Evolutionary conservation across 2,329 filamentous ascomycete genomes (phyloP), one percentile per base, ranked within the genome.

Genomic region (Ilyonectria sp.): DNA sequence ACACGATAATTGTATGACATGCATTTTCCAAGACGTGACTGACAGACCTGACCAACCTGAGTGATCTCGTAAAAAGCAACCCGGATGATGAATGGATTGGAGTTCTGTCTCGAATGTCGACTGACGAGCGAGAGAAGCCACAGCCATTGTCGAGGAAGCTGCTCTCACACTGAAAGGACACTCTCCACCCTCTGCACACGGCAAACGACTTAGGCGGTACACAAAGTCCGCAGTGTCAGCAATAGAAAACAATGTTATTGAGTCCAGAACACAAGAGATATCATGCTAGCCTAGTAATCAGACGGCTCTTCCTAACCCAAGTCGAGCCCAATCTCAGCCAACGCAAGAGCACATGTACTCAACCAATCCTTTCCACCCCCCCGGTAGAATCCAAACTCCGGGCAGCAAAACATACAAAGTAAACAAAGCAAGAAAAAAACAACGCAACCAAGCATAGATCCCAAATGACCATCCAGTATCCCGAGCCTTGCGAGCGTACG

Each of bases 321-420:
- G 60, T 40, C 37, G 66, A 52, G 46, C 44, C 46, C 53, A 63
- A 70, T 61, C 60, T 29, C 31, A 61, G 47, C 37, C 44, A 58
- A 65, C 60, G 46, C 43, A 19, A 17, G 23, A 31, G 50, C 47
- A 70, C 56, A 60, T 44, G 62, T 54, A 63, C 63, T 68, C 53
- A 65, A 60, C 65, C 56, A 65, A 65, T 65, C 61, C 69, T 65
- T 67, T 57, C 67, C 64, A 63, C 60, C 63, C 63, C 65, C 63
- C 56, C 49, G 52, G 56, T 31, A 53, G 63, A 58, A 75, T 77
- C 77, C 74, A 75, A 75, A 78, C 76, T 76, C 77, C 74, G 37
- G 49, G 46, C 74, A 68, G 65, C 69, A 69, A 73, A 72, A 33
- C 60, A 67, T 50, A 60, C 50, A 63, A 66, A 68, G 57, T 65